Conservation (phyloP, 306 rosid species). For the Rubus parviflorus region DNA sequence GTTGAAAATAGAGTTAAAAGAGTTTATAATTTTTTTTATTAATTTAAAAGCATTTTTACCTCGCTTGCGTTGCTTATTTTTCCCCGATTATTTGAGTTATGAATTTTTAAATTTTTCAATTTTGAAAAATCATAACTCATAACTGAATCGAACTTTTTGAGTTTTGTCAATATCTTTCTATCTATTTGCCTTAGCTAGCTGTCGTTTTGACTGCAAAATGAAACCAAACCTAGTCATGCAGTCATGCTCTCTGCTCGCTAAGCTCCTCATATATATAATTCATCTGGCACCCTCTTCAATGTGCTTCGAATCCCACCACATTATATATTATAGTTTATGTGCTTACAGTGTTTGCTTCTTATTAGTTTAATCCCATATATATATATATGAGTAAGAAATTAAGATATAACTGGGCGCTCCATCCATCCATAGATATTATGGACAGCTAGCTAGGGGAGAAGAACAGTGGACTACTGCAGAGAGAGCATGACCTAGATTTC, state of each 20-base stretch:
- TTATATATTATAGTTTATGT: neutral
- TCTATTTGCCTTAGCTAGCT: neutral
- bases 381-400: neutral
- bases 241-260: neutral
- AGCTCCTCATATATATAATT: constrained; percentile 12
- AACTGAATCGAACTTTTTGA: no score
- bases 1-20: no score
- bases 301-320: constrained; percentile 18
- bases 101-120: no score
- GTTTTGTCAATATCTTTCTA: neutral
- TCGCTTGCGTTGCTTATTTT: no score
- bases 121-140: no score
- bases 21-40: no score
- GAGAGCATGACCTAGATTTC: neutral
- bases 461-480: neutral
- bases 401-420: neutral
- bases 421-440: neutral
- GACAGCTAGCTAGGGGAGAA: constrained; percentile 2
- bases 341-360: neutral
- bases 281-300: constrained; percentile 23
- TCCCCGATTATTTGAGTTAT: no score
- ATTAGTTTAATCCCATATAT: neutral
- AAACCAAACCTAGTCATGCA: constrained; percentile 4
- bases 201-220: constrained; percentile 1
- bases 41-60: no score